Evolutionary conservation across 106 monocot species (phyloP).

Genomic region (Acanthochlamys bracteata): DNA sequence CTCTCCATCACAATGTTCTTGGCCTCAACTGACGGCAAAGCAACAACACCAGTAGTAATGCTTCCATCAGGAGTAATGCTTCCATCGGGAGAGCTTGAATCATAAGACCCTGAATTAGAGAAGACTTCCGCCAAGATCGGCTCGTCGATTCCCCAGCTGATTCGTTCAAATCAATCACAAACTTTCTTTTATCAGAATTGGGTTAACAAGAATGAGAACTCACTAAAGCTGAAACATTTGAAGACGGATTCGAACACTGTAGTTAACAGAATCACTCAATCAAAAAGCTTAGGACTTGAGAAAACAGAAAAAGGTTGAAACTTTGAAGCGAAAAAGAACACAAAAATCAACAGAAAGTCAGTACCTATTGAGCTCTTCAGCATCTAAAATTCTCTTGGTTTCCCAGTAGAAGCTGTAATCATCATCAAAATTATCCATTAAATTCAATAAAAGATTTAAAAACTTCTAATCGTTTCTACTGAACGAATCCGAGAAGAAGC

Average conservation of each 20-base stretch:
- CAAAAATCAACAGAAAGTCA: background rate
- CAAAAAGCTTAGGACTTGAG: too few species aligned
- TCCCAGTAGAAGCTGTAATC: slow-evolving; percentile 48
- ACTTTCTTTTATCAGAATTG: too few species aligned
- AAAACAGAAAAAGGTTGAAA: background rate
- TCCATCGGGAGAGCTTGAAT: slow-evolving; percentile 46
- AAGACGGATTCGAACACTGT: too few species aligned
- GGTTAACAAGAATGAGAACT: background rate
- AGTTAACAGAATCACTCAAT: slow-evolving; percentile 2
- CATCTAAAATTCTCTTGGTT: slow-evolving; percentile 25
- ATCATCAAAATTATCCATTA: slow-evolving; percentile 33
- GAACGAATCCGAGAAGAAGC: too few species aligned
- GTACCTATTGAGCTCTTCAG: slow-evolving; percentile 33
- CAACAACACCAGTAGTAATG: background rate
- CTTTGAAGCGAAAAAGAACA: background rate
- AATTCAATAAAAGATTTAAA: too few species aligned
- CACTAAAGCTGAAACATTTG: too few species aligned
- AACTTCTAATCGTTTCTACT: too few species aligned
- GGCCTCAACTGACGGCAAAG: slow-evolving; percentile 1
- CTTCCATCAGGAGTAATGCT: slow-evolving; percentile 17
- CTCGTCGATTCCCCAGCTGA: slow-evolving; percentile 21
- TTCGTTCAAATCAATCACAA: background rate
- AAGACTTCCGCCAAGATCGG: slow-evolving; percentile 14
- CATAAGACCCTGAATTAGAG: slow-evolving; percentile 11
- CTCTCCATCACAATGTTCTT: slow-evolving; percentile 67